These are phyloP conservation scores for Dichotomocladium elegans DNA, from an alignment of 371 early-diverging fungal species.

Conservation along the genomic window DNA sequence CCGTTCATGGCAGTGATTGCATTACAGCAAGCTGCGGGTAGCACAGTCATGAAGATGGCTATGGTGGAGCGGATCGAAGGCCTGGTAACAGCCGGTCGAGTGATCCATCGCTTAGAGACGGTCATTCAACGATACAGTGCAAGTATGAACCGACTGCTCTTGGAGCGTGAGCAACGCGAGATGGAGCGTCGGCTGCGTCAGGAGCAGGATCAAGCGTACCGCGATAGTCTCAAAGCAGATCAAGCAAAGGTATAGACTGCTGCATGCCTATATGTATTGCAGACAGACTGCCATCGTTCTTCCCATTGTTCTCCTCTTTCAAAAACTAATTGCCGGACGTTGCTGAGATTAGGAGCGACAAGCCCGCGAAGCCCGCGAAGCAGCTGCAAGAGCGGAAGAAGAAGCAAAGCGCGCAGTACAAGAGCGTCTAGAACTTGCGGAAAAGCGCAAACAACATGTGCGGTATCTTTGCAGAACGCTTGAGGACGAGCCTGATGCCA, in stretches of 20 bases:
- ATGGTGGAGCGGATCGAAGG: constrained; percentile 75
- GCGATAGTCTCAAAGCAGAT: constrained; percentile 79
- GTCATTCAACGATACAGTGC: constrained; percentile 62
- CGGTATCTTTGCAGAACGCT: constrained; percentile 42
- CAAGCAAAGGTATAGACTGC: constrained; percentile 37
- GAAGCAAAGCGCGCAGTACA: constrained; percentile 33
- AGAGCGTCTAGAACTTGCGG: constrained; percentile 26
- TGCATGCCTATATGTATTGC: too few relatives aligned
- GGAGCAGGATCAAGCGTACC: constrained; percentile 90
- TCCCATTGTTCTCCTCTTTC: too few relatives aligned
- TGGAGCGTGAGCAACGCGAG: constrained; percentile 71
- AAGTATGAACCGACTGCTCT: constrained; percentile 54
- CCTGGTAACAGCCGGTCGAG: constrained; percentile 40
- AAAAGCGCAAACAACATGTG: constrained; percentile 46
- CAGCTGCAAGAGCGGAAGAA: constrained; percentile 45
- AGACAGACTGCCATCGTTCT: too few relatives aligned
- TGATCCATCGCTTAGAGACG: constrained; percentile 51
- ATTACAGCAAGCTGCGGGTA: constrained; percentile 31
- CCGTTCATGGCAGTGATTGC: constrained; percentile 82
- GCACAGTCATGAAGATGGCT: constrained; percentile 45
- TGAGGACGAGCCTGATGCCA: constrained; percentile 55
- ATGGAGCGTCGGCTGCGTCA: constrained; percentile 71
- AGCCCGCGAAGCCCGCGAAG: constrained; percentile 58
- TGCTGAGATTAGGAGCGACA: constrained; percentile 60
- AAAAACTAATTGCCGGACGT: not conserved